Base-by-base conservation (phyloP, 768 basidiomycete genomes). In the Hygrocybe punicea region DNA sequence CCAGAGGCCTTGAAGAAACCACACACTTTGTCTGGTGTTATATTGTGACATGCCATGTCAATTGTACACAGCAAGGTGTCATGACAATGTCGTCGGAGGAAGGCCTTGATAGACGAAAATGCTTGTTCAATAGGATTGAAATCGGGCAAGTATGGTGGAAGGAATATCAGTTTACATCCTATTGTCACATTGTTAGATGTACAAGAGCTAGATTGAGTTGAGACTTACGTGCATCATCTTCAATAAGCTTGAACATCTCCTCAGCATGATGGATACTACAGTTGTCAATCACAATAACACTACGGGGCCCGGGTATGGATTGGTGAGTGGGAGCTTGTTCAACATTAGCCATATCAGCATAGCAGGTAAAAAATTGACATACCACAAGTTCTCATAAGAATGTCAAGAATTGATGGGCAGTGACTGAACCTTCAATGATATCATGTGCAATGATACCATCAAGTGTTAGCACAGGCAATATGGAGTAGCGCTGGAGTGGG, bases 271-370 rank as follows among this genome's bases (percentile, higher is more conserved):
- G 76, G 21, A 77, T 78, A 2, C 63, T 48, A 34, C 73, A 76
- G 58, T 77, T 78, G 58, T 78, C 73, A 23, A 77, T 57, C 1
- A 78, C 64, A n/a, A 77, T 61, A 11, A 76, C 67, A 58, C 76
- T 77, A 2, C 62, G 55, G 1, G 63, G 1, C 61, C 63, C 2
- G 74, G 75, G 60, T 66, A 78, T 23, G 73, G 74, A 25, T 65
- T 57, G 25, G 56, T 57, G 24, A 57, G 47, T 2, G 49, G 56
- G 3, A 57, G 53, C 56, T 57, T 4, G 29, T 29, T 4, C 4
- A 4, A 29, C 29, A 56, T n/a, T 23, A 13, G 36, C n/a, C 11
- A 71, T 23, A 40, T 44, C n/a, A 21, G 19, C 49, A 54, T 11
- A 46, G 19, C n/a, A n/a, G n/a, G n/a, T n/a, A n/a, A n/a, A n/a